These are phyloP conservation scores for Cucurbita pepo DNA, from an alignment of 306 rosid genomes.

Conservation along the genomic window DNA sequence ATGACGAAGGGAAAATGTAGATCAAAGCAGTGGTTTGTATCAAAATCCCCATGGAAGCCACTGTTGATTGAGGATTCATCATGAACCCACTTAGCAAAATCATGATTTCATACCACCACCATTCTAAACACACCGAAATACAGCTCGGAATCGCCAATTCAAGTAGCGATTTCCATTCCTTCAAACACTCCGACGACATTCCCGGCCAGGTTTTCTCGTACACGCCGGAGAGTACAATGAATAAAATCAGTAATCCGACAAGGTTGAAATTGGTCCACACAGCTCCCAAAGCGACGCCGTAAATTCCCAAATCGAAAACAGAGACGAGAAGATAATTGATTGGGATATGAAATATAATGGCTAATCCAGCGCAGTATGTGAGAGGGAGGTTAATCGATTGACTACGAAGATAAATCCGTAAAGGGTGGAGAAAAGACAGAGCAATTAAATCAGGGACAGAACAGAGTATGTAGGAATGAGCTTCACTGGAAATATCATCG, in stretches of 20 bases:
- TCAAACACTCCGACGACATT: slow-evolving; percentile 28
- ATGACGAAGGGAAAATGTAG: slow-evolving; percentile 80
- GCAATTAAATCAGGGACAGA: slow-evolving; percentile 79
- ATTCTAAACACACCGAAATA: slow-evolving; percentile 79
- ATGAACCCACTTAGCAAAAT: slow-evolving; percentile 67
- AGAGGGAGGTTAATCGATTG: slow-evolving; percentile 74
- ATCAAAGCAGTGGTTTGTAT: slow-evolving; percentile 79
- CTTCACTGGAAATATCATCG: slow-evolving; percentile 38
- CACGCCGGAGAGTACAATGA: slow-evolving; percentile 36
- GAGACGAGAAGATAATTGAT: slow-evolving; percentile 58
- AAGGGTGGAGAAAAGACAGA: slow-evolving; percentile 56
- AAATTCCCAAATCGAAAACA: slow-evolving; percentile 40
- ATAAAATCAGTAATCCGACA: slow-evolving; percentile 35
- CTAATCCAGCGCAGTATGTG: slow-evolving; percentile 41
- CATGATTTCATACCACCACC: slow-evolving; percentile 99
- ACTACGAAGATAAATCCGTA: slow-evolving; percentile 57
- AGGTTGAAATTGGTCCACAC: slow-evolving; percentile 77
- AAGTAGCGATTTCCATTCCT: slow-evolving; percentile 36
- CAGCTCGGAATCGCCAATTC: slow-evolving; percentile 72
- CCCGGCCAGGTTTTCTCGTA: slow-evolving; percentile 56
- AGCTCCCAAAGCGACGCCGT: slow-evolving; percentile 58
- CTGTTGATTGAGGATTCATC: slow-evolving; percentile 67
- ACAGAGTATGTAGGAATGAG: slow-evolving; percentile 51
- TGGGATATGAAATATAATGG: slow-evolving; percentile 61
- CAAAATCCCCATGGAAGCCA: slow-evolving; percentile 84